Percentiles rank a stretch among this genome's conserved stretches.
phyloP scores from a whole-genome alignment of 257 asterid species.

The Gentiana dahurica region DNA sequence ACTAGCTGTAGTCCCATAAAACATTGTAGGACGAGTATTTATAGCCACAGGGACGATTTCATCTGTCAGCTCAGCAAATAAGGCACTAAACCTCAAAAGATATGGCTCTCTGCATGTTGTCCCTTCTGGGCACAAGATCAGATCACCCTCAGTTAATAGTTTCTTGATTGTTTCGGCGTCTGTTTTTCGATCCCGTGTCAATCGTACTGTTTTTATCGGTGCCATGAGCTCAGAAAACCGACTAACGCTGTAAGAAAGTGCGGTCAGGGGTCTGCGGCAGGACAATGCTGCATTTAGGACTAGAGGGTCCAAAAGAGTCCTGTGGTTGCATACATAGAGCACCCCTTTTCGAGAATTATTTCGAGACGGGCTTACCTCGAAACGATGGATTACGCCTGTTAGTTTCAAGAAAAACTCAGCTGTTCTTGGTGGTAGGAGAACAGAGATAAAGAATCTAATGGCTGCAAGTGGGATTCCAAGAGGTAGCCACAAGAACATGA shows the following conservation, averaged over 20 bases:
- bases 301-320: constrained; percentile 35
- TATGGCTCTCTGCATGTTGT: constrained; percentile 62
- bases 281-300: constrained; percentile 15
- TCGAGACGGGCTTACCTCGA: background rate
- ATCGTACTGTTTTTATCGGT: constrained; percentile 28
- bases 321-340: constrained; percentile 40
- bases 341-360: constrained; percentile 12
- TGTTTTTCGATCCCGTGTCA: constrained; percentile 27
- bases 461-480: constrained; percentile 1
- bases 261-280: constrained; percentile 20
- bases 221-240: constrained; percentile 31
- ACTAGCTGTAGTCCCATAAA: constrained; percentile 44
- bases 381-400: background rate
- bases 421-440: constrained; percentile 1
- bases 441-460: background rate
- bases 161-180: constrained; percentile 30
- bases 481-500: constrained; percentile 17
- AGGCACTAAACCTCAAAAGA: constrained; percentile 45
- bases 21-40: constrained; percentile 29
- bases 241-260: constrained; percentile 41
- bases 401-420: background rate
- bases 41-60: constrained; percentile 39
- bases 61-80: constrained; percentile 34
- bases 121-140: constrained; percentile 43
- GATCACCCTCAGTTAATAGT: constrained; percentile 26